Base-by-base conservation (phyloP, 2,329 filamentous ascomycete species). In the Aspergillus phoenicis region DNA sequence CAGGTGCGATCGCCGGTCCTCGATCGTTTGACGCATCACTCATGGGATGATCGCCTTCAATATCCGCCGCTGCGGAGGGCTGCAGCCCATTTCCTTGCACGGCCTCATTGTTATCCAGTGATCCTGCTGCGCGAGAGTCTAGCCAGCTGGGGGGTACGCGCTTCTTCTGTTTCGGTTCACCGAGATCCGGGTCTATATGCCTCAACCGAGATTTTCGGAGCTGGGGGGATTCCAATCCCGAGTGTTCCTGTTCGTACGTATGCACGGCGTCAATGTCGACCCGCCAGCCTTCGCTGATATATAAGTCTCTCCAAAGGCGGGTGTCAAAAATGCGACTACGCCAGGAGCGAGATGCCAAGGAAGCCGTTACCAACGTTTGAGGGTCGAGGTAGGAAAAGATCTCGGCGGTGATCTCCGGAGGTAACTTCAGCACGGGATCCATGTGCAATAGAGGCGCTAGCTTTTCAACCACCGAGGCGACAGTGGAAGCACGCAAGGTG, bases 361-460 rank as follows among this genome's bases (percentile, higher is more conserved):
- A 91, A 2, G 93, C 91, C 53, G 86, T 87, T 59, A 98, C 83
- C 41, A 99, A 82, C 0, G 93, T 95, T 28, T 87, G 75, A 0
- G 93, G 90, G 58, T 93, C 90, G 53, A 99, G 87, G 71, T 93
- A 95, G 15, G 90, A 89, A 47, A 99, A 88, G 48, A 98, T 89
- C 71, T 96, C 90, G 48, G 95, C 88, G 62, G 92, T 96, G 69
- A 99, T 90, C 75, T 99, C 95, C 26, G 91, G 87, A 0, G 95
- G 95, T 0, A 99, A 85, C 70, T 91, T 88, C 65, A 87, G 82
- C 45, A 97, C 87, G 58, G 97, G 97, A 77, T 99, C 91, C 78
- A 97, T 94, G 76, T 97, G 93, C 2, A 98, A 87, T 56, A 93
- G 85, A 4, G 93, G 91, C 64, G 89, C 90, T 17, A 97, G 81